A percentile compares a stretch with the other conserved stretches of the same genome.
These are phyloP conservation scores for Amyloporia xantha DNA, from an alignment of 768 basidiomycete genomes.

Conservation along the genomic window DNA sequence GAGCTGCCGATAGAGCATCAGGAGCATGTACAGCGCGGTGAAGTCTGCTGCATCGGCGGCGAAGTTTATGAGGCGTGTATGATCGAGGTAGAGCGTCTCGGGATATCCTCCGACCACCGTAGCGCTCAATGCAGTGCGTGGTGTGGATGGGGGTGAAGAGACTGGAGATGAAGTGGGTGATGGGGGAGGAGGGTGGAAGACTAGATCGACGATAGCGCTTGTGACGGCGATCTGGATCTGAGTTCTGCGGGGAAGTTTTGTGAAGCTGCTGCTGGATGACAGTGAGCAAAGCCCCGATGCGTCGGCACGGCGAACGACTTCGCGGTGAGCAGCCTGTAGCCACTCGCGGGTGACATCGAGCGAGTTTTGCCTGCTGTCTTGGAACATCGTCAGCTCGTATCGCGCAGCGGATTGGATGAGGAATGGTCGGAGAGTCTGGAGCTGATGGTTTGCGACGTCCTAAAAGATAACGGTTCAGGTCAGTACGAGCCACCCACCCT, in stretches of 20 bases:
- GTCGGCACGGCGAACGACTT: slow-evolving; percentile 7
- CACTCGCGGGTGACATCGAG: slow-evolving; percentile 57
- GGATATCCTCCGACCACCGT: slow-evolving; percentile 43
- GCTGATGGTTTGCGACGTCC: slow-evolving; percentile 97
- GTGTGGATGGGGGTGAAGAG: slow-evolving; percentile 28
- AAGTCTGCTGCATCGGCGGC: slow-evolving; percentile 70
- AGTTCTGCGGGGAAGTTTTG: slow-evolving; percentile 22
- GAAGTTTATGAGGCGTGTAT: slow-evolving; percentile 56
- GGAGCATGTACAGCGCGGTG: slow-evolving; percentile 70
- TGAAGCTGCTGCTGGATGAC: slow-evolving; percentile 7
- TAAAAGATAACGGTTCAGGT: slow-evolving; percentile 24
- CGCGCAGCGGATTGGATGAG: slow-evolving; percentile 73
- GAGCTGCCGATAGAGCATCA: slow-evolving; percentile 76
- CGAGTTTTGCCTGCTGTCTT: slow-evolving; percentile 41
- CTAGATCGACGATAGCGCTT: slow-evolving; percentile 16
- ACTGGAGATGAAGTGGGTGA: slow-evolving; percentile 58
- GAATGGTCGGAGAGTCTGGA: slow-evolving; percentile 88
- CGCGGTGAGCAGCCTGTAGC: slow-evolving; percentile 50
- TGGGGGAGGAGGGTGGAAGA: slow-evolving; percentile 21
- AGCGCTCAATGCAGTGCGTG: slow-evolving; percentile 17
- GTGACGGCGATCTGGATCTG: slow-evolving; percentile 25
- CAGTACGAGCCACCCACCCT: slow-evolving; percentile 5
- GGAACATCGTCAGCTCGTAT: slow-evolving; percentile 76
- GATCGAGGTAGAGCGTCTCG: slow-evolving; percentile 80
- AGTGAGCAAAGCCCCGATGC: slow-evolving; percentile 25